These are phyloP conservation scores for Sphaerulina vaccinii DNA, from an alignment of 2,329 filamentous ascomycete genomes.

Conservation along the genomic window DNA sequence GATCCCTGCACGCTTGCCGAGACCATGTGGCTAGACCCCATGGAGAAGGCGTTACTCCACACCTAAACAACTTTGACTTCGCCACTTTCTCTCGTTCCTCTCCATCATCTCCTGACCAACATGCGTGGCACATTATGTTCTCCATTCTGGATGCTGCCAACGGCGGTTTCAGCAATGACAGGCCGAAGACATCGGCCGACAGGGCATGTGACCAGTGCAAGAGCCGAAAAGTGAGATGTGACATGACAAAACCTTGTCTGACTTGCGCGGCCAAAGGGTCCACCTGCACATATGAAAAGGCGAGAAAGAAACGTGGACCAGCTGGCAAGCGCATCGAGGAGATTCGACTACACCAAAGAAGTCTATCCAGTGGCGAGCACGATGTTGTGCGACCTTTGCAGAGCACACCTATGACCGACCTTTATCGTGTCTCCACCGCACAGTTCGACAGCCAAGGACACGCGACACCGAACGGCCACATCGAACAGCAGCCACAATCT, in stretches of 20 bases:
- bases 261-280: constrained; percentile 42
- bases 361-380: constrained; percentile 3
- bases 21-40: no score
- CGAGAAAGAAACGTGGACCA: constrained; percentile 45
- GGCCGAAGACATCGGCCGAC: constrained; percentile 25
- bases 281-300: constrained; percentile 44
- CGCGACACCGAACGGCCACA: neutral
- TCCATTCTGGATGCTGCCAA: constrained; percentile 26
- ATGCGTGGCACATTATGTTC: constrained; percentile 25
- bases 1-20: no score
- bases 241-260: constrained; percentile 30
- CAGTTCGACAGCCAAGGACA: constrained; percentile 11
- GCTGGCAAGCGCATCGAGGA: constrained; percentile 39
- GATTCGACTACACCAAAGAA: constrained; percentile 39
- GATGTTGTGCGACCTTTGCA: neutral
- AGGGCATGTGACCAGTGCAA: constrained; percentile 47
- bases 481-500: neutral
- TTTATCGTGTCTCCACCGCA: constrained; percentile 4
- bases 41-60: no score
- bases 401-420: neutral
- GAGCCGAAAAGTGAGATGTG: constrained; percentile 43
- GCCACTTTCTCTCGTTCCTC: neutral
- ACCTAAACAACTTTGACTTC: no score
- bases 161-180: constrained; percentile 13
- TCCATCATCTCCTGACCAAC: neutral